Percentiles rank a stretch among this genome's conserved stretches.
phyloP scores from a whole-genome alignment of 1,284 basidiomycete genomes.

The Ustilago xerochloae region DNA sequence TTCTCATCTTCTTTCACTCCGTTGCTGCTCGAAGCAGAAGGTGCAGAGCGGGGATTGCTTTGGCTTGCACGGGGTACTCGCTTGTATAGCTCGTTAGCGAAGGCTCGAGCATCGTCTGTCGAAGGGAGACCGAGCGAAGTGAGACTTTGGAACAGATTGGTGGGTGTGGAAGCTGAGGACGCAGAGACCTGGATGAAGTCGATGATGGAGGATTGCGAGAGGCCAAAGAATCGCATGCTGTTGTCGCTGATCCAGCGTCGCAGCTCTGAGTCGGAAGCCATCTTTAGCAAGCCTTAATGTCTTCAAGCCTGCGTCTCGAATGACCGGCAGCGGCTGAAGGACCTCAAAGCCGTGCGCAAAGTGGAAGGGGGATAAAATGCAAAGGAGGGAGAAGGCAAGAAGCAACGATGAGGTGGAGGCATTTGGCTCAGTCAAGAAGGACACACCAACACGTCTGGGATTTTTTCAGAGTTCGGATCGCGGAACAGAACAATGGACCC shows the following conservation, averaged over 20 bases:
- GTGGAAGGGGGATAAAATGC: no score
- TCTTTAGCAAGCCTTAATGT: not conserved
- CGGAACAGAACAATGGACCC: constrained; percentile 5
- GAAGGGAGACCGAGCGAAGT: constrained; percentile 82
- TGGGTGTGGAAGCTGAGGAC: constrained; percentile 81
- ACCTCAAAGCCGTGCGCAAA: no score
- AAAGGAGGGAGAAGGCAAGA: not conserved
- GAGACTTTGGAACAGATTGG: constrained; percentile 80
- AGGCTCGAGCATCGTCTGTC: constrained; percentile 80
- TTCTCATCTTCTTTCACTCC: not conserved
- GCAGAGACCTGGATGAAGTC: constrained; percentile 71
- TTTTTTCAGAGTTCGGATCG: constrained; percentile 1
- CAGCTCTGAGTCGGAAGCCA: constrained; percentile 35
- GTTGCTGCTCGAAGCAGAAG: not conserved
- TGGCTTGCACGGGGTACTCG: constrained; percentile 76
- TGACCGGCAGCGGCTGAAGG: no score
- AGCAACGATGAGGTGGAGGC: not conserved
- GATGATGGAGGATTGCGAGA: constrained; percentile 59
- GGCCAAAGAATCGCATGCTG: constrained; percentile 58
- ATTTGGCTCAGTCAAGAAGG: not conserved
- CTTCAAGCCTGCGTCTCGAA: not conserved
- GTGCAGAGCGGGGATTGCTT: constrained; percentile 74
- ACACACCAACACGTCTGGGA: not conserved
- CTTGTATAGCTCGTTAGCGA: constrained; percentile 80
- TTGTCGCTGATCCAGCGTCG: constrained; percentile 64